phyloP scores from a whole-genome alignment of 2,329 filamentous ascomycete species.

The Leptographium procerum region DNA sequence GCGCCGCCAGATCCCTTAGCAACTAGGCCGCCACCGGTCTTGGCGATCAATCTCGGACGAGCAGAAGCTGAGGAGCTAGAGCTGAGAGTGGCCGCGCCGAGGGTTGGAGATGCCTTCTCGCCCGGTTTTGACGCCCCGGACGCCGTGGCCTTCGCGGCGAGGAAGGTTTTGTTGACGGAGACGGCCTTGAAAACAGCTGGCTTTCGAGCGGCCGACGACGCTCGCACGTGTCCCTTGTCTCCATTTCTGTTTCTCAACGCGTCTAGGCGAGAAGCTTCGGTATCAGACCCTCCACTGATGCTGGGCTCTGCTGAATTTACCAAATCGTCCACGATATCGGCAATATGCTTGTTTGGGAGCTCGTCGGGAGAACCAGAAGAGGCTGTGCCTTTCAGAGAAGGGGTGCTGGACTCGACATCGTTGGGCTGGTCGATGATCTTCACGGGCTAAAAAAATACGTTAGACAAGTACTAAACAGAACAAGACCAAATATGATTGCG shows the following conservation, averaged over 20 bases:
- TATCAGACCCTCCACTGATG: conserved; percentile 65
- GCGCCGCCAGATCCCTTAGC: conserved; percentile 33
- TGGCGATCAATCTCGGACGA: conserved; percentile 64
- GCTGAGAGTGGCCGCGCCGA: conserved; percentile 30
- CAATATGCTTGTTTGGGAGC: conserved; percentile 45
- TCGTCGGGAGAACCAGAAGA: conserved; percentile 30
- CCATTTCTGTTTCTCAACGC: conserved; percentile 42
- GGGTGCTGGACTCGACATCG: conserved; percentile 33
- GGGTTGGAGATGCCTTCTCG: conserved; percentile 37
- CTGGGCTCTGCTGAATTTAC: conserved; percentile 55
- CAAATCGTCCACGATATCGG: conserved; percentile 45
- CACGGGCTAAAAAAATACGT: conserved; percentile 17
- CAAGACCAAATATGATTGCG: not conserved
- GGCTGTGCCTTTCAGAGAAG: conserved; percentile 36
- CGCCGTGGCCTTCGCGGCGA: conserved; percentile 54
- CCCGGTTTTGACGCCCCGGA: conserved; percentile 33
- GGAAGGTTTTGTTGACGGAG: conserved; percentile 74
- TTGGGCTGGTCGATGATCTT: conserved; percentile 28
- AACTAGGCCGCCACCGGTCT: conserved; percentile 42
- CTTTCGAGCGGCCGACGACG: conserved; percentile 56
- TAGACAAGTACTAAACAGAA: not conserved
- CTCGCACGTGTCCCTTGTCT: conserved; percentile 47
- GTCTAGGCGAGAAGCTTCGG: conserved; percentile 54
- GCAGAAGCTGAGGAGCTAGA: conserved; percentile 32
- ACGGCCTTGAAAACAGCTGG: conserved; percentile 72